These are phyloP conservation scores for Hygrophila difformis DNA, from an alignment of 257 asterid species.

Conservation along the genomic window DNA sequence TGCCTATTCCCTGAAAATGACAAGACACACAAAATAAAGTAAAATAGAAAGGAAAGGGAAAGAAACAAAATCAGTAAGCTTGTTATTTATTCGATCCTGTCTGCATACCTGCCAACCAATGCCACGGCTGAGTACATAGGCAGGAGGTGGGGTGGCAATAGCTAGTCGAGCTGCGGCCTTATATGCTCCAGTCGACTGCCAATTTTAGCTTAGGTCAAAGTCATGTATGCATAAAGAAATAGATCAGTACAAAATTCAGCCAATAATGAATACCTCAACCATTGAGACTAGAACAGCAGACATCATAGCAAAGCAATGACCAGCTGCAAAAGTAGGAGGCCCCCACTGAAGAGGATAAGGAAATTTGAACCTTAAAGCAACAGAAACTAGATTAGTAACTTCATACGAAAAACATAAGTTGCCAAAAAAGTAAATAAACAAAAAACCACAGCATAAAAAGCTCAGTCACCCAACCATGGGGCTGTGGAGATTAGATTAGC, in stretches of 20 bases:
- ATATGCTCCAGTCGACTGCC: conserved; percentile 95
- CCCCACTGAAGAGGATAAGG: conserved; percentile 99
- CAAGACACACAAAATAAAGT: not conserved
- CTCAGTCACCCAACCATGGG: conserved; percentile 56
- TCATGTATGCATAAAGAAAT: not conserved
- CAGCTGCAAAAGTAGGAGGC: conserved; percentile 86
- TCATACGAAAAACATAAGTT: not conserved
- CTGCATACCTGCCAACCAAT: conserved; percentile 98
- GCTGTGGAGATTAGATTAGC: conserved; percentile 84
- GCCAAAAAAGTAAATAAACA: not conserved
- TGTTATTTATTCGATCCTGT: too few relatives aligned
- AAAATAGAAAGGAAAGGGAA: too few relatives aligned
- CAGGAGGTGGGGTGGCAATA: conserved; percentile 99
- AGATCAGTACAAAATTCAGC: too few relatives aligned
- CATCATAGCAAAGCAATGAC: conserved; percentile 95
- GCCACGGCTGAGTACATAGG: conserved; percentile 95
- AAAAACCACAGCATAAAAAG: not conserved
- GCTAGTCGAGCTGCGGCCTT: conserved; percentile 98
- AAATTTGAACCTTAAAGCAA: conserved; percentile 65
- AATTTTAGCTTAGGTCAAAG: conserved; percentile 6
- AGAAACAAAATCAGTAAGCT: too few relatives aligned
- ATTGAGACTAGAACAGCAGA: conserved; percentile 97
- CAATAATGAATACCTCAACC: conserved; percentile 65
- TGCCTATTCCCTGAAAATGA: conserved; percentile 74
- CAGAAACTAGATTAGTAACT: conserved; percentile 10